Evolutionary conservation across 768 basidiomycete genomes (phyloP).

Genomic region (Lactarius vividus): DNA sequence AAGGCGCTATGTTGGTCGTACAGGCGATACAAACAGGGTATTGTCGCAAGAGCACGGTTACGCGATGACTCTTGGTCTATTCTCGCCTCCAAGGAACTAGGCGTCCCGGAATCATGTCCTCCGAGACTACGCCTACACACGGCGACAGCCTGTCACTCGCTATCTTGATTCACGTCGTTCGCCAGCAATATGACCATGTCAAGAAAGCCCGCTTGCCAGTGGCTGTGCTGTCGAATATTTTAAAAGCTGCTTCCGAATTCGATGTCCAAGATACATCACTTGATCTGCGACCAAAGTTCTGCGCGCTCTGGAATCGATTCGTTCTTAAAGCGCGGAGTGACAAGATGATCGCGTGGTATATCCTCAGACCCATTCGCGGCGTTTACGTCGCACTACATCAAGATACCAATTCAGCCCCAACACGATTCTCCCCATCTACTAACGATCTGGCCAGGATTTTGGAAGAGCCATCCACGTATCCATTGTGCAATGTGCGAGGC

Average conservation of each 20-base stretch:
- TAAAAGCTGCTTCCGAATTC: neutral
- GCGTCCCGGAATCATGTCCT: neutral
- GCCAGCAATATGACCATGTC: neutral
- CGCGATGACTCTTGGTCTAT: neutral
- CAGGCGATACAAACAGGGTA: neutral
- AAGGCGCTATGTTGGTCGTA: neutral
- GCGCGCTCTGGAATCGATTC: neutral
- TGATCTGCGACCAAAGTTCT: neutral
- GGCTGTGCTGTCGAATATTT: neutral
- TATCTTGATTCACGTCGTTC: neutral
- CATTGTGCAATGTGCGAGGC: neutral
- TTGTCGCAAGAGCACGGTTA: neutral
- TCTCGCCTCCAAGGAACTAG: neutral
- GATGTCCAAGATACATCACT: neutral
- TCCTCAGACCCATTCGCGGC: neutral
- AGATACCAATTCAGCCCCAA: neutral
- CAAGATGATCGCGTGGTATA: neutral
- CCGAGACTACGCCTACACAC: neutral
- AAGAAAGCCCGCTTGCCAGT: neutral
- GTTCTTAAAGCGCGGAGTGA: neutral
- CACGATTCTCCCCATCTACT: neutral
- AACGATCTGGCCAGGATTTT: neutral
- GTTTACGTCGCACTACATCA: neutral
- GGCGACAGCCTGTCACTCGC: neutral
- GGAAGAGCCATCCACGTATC: neutral